Evolutionary conservation across 192 early-diverging fungal species (phyloP).

Genomic region (Coemansia sp.): DNA sequence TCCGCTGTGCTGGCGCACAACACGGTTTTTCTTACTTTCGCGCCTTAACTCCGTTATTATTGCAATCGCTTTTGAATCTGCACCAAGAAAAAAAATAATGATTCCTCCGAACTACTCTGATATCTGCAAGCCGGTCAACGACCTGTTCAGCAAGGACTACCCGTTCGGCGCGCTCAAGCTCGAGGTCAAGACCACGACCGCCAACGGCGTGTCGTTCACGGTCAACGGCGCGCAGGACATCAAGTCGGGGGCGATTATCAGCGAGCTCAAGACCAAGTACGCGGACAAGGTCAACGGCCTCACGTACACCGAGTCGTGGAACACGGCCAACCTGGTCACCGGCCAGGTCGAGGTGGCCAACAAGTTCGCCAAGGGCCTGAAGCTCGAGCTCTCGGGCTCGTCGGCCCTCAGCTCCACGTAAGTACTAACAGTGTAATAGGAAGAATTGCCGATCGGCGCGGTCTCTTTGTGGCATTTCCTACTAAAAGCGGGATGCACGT

Average conservation of each 20-base stretch:
- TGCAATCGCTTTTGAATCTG: conserved; percentile 40
- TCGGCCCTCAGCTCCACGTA: conserved; percentile 70
- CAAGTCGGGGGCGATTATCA: conserved; percentile 90
- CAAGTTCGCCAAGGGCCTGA: conserved; percentile 93
- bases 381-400: conserved; percentile 83
- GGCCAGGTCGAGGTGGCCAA: conserved; percentile 91
- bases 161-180: conserved; percentile 90
- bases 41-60: not conserved
- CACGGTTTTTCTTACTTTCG: not conserved
- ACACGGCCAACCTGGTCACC: conserved; percentile 86
- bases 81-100: conserved; percentile 25
- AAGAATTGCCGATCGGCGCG: not conserved
- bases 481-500: not conserved
- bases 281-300: conserved; percentile 89
- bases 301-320: conserved; percentile 96
- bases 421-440: conserved; percentile 74
- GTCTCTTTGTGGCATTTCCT: not conserved
- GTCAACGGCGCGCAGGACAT: conserved; percentile 90
- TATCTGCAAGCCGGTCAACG: conserved; percentile 91
- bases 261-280: conserved; percentile 99
- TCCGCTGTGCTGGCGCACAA: too few relatives aligned
- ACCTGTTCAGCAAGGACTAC: conserved; percentile 96
- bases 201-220: conserved; percentile 96
- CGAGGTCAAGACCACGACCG: conserved; percentile 94
- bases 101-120: conserved; percentile 87